These are phyloP conservation scores for Chernovozyma aurita DNA, from an alignment of 1,139 yeast genomes.

Conservation along the genomic window DNA sequence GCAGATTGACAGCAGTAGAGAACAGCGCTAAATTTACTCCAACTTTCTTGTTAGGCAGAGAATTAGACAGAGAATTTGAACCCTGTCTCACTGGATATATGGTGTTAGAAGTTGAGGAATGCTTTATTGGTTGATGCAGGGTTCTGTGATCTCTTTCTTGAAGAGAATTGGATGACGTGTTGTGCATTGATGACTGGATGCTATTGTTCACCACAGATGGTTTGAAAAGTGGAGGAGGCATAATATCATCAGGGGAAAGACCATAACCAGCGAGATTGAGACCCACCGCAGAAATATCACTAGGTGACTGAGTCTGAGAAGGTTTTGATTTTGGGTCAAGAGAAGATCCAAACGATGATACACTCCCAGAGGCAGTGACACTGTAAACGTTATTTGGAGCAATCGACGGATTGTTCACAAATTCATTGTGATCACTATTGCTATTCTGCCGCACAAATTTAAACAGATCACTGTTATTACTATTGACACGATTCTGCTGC, in stretches of 20 bases:
- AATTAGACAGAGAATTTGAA: not conserved
- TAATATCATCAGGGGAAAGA: slow-evolving; percentile 22
- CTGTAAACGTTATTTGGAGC: slow-evolving; percentile 4
- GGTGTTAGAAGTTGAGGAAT: not conserved
- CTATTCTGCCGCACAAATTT: not conserved
- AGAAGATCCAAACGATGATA: slow-evolving; percentile 20
- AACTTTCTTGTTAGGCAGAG: not conserved
- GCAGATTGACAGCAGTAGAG: not conserved
- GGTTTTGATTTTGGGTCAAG: slow-evolving; percentile 26
- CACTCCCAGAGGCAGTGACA: slow-evolving; percentile 13
- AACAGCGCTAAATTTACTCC: not conserved
- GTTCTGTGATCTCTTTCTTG: not conserved
- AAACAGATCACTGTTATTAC: not conserved
- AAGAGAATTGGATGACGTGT: slow-evolving; percentile 6
- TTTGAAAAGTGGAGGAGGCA: slow-evolving; percentile 18
- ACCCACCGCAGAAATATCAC: slow-evolving; percentile 14
- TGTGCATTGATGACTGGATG: slow-evolving; percentile 1
- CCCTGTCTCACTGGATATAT: not conserved
- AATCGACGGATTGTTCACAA: not conserved
- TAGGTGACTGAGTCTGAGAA: not conserved
- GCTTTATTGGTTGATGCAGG: not conserved
- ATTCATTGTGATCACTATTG: not conserved
- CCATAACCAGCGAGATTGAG: slow-evolving; percentile 23
- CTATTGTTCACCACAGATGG: slow-evolving; percentile 1
- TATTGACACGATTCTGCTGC: not conserved